Base-by-base conservation (phyloP, 768 basidiomycete genomes). In the Phylloporus sp. region DNA sequence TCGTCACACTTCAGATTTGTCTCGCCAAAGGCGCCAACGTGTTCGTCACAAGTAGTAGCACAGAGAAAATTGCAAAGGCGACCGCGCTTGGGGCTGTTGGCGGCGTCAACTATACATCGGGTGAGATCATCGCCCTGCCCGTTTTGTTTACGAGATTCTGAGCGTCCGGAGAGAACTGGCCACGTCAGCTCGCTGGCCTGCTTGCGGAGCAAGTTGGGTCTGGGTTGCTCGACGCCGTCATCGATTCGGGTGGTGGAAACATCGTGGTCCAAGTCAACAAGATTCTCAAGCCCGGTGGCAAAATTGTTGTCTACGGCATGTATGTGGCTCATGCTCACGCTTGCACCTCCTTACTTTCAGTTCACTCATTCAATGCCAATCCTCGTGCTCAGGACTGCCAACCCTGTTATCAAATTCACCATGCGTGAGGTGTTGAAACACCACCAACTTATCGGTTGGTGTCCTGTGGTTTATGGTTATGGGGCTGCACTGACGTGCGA, bases 381-480 rank as follows among this genome's bases (percentile, higher is more conserved):
- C 15, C 55, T 52, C 54, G 44, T 36, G 32, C 61, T 38, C 59
- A 88, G 87, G 84, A 87, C 85, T 23, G 80, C 80, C 45, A 68
- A 67, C 22, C 80, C 82, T 0, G 70, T 75, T 45, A 76, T 88
- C 34, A 76, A 72, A 24, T 76, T 93, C 62, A 86, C 84, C 10
- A 92, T 94, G 86, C 78, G 81, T 16, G 80, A 89, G 57, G 85
- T 93, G 22, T 62, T 92, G 56, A 84, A 79, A 59, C 85, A 89
- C 59, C 81, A 86, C 36, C 80, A 83, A 55, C 70, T 94, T 35
- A 73, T 89, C 28, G 91, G 90, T 89, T 38, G 38, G 76, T 65
- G 15, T 18, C 26, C 10, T 35, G 20, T 38, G 22, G n/a, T 50
- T 42, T 32, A 22, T 47, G 34, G 45, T 49, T 42, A 44, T 11